Conservation (phyloP, 371 early-diverging fungal genomes). For the Zopfochytrium polystomum region DNA sequence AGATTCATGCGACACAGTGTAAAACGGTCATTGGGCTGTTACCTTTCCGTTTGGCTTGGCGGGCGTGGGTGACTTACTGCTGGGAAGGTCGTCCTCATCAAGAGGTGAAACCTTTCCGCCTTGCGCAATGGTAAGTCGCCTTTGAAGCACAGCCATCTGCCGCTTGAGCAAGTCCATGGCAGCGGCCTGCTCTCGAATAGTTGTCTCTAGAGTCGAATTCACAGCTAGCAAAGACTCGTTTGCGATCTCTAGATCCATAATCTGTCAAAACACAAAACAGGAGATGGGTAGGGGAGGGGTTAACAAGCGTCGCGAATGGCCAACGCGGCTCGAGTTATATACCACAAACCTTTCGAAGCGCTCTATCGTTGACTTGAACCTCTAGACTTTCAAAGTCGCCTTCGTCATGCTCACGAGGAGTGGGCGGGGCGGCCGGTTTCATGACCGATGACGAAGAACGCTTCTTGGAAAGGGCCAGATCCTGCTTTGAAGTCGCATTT, state of each 20-base stretch:
- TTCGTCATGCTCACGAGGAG: neutral
- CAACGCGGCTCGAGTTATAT: neutral
- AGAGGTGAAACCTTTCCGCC: too few relatives aligned
- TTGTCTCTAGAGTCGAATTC: conserved; percentile 41
- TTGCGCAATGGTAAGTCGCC: neutral
- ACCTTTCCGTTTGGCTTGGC: neutral
- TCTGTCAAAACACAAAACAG: conserved; percentile 16
- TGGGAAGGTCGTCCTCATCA: too few relatives aligned
- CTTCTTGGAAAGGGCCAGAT: too few relatives aligned
- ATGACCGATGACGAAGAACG: too few relatives aligned
- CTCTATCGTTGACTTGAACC: conserved; percentile 40
- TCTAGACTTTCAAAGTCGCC: conserved; percentile 19
- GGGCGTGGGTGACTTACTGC: neutral
- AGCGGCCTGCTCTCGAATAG: conserved; percentile 43
- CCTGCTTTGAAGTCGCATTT: too few relatives aligned
- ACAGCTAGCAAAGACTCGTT: conserved; percentile 46
- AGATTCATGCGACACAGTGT: neutral
- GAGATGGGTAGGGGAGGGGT: neutral
- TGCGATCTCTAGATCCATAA: conserved; percentile 48
- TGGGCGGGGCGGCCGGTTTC: too few relatives aligned
- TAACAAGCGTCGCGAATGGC: neutral
- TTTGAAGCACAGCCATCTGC: conserved; percentile 19
- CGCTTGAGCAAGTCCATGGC: conserved; percentile 33
- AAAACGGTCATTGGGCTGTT: neutral
- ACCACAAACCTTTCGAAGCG: conserved; percentile 31